Evolutionary conservation across 768 basidiomycete species (phyloP).

Genomic region (Lentinula boryana): DNA sequence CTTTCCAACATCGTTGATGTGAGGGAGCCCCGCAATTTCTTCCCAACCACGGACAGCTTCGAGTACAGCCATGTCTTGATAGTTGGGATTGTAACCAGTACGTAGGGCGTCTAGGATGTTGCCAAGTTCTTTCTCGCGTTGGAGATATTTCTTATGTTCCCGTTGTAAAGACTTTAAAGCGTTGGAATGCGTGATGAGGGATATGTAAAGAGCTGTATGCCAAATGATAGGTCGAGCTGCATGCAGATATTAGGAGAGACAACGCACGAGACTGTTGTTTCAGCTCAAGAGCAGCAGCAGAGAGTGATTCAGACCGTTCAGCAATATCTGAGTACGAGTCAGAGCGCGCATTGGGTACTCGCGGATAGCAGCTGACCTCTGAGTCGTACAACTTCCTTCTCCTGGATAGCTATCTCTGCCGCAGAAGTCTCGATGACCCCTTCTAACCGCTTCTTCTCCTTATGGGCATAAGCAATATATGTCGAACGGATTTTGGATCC

Average conservation of each 20-base stretch:
- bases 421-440: slow-evolving; percentile 45
- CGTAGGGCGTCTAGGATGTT: slow-evolving; percentile 80
- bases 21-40: slow-evolving; percentile 60
- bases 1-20: slow-evolving; percentile 64
- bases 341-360: background rate
- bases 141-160: slow-evolving; percentile 65
- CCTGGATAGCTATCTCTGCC: slow-evolving; percentile 53
- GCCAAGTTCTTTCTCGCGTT: slow-evolving; percentile 72
- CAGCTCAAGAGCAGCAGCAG: slow-evolving; percentile 74
- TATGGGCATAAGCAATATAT: slow-evolving; percentile 82
- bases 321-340: slow-evolving; percentile 52
- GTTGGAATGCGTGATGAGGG: slow-evolving; percentile 64
- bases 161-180: slow-evolving; percentile 74
- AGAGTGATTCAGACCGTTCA: slow-evolving; percentile 70
- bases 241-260: background rate
- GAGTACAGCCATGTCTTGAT: slow-evolving; percentile 98
- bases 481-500: slow-evolving; percentile 88
- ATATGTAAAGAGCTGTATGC: slow-evolving; percentile 68
- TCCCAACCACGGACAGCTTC: slow-evolving; percentile 96
- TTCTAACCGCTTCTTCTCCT: slow-evolving; percentile 85
- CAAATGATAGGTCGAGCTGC: background rate
- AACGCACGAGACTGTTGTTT: slow-evolving; percentile 82
- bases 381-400: slow-evolving; percentile 69
- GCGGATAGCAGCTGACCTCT: slow-evolving; percentile 40
- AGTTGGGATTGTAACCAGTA: slow-evolving; percentile 93